Base-by-base conservation (phyloP, 805 yeast species). In the Cyberlindnera misumaiensis region DNA sequence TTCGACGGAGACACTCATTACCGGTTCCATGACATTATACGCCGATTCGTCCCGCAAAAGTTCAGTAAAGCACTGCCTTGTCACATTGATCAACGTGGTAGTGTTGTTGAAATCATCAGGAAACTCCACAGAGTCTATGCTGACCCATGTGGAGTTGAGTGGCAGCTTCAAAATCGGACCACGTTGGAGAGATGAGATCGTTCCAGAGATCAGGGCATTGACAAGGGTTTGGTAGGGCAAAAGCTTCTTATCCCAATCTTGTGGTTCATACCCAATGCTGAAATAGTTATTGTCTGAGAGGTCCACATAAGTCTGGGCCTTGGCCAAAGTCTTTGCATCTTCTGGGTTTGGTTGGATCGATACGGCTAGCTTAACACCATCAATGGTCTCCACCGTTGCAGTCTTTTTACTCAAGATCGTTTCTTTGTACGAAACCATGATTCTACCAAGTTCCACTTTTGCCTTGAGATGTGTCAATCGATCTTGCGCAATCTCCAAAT, bases 351-450 rank as follows among this genome's bases (percentile, higher is more conserved):
- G 64, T 35, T 59, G 64, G 44, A 63, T 56, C 3, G 67, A 55
- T 3, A 58, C 29, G 2, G 49, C 35, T 11, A 59, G 20, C 47
- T 59, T 32, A 51, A 35, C 29, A 45, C 57, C 48, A 35, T 53
- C 48, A 45, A 53, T 27, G 5, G 36, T 37, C 11, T 54, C 52
- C 5, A 44, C 43, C 1, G 44, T 39, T 5, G 42, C 28, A 1
- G 30, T 28, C 32, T 38, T 48, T 42, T 32, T 40, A 20, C 4
- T 38, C 22, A 10, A 53, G 17, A 76, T 49, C 0, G 86, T 74
- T 59, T 93, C 98, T 54, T 85, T 87, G 59, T 84, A 90, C 0
- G 97, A 83, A 5, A 93, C 96, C 65, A 79, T 85, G 15, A 93
- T 85, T 37, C 80, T 80, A 33, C 96, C 88, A 29, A 87, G 70